These are phyloP conservation scores for Ottelia alismoides DNA, from an alignment of 106 monocot genomes.

Conservation along the genomic window DNA sequence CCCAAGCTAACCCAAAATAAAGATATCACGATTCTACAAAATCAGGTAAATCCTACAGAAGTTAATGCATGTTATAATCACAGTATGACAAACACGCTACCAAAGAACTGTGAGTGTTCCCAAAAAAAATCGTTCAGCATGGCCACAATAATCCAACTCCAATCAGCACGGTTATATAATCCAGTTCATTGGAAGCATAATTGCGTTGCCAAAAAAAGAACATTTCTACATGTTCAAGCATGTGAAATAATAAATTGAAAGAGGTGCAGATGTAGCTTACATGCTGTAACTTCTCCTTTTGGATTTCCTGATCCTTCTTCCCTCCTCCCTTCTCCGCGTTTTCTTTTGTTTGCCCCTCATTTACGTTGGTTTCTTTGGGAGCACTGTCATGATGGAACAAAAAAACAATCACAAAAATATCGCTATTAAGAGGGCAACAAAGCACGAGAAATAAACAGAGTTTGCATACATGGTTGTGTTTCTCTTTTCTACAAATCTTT, in stretches of 20 bases:
- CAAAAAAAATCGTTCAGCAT: too few species aligned
- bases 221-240: not conserved
- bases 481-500: constrained; percentile 43
- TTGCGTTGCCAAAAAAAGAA: too few species aligned
- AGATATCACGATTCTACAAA: too few species aligned
- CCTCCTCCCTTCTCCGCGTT: not conserved
- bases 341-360: constrained; percentile 9
- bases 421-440: not conserved
- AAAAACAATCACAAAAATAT: not conserved
- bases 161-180: not conserved
- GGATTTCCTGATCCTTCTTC: constrained; percentile 50
- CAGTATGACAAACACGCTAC: too few species aligned
- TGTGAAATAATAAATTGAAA: not conserved
- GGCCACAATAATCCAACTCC: not conserved
- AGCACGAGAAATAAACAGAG: not conserved
- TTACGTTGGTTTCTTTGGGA: constrained; percentile 43
- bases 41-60: too few species aligned
- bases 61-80: too few species aligned
- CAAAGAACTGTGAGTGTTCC: too few species aligned
- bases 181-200: too few species aligned
- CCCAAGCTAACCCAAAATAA: too few species aligned
- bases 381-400: constrained; percentile 25
- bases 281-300: constrained; percentile 43
- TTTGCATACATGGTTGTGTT: constrained; percentile 33
- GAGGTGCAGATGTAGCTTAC: constrained; percentile 27